Evolutionary conservation across 177 flowering plant genomes (phyloP), one percentile per base, ranked within the genome.

Genomic region (Vitis hybrid): DNA sequence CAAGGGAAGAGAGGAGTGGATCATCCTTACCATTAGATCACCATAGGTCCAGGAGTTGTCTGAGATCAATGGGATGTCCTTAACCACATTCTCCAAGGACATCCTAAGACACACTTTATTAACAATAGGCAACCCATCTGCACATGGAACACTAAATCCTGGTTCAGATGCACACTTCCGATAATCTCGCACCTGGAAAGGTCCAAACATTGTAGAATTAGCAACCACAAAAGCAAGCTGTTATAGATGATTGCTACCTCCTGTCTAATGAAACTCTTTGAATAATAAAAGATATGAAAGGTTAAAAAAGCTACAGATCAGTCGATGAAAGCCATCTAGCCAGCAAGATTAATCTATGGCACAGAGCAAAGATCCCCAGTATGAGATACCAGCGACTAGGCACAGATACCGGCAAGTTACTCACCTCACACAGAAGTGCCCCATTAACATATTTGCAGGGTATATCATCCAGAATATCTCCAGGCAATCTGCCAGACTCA

Each of bases 61-160:
- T 40, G 97, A 85, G 56, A 93, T 86, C 71, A 76, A 69, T 32
- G 98, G 93, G 10, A 96, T 90, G 78, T 96, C 99, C 80, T 93
- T 93, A 73, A 96, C 95, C 30, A 96, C 82, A 79, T 93, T 92
- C 78, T 96, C 99, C 83, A 92, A 75, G 8, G 99, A 89, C 93
- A 93, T 90, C 80, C 73, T 84, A 52, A 96, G 92, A 68, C 72
- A 64, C 54, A 96, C 87, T 85, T 80, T 92, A 59, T 77, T 80
- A 62, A 87, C 73, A 51, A 77, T 57, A 32, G 93, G 94, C 35
- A 69, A 70, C 14, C 65, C 82, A 71, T 74, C 83, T 27, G 71
- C 49, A 27, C 84, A 62, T 62, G 84, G 68, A 62, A 57, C 56
- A 63, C 48, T 62, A 74, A 73, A 59, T 40, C 87, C 90, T 71